A percentile compares a stretch with the other conserved stretches of the same genome.
Conservation (phyloP, 2,329 filamentous ascomycete genomes). For the Xylariaceae sp. region DNA sequence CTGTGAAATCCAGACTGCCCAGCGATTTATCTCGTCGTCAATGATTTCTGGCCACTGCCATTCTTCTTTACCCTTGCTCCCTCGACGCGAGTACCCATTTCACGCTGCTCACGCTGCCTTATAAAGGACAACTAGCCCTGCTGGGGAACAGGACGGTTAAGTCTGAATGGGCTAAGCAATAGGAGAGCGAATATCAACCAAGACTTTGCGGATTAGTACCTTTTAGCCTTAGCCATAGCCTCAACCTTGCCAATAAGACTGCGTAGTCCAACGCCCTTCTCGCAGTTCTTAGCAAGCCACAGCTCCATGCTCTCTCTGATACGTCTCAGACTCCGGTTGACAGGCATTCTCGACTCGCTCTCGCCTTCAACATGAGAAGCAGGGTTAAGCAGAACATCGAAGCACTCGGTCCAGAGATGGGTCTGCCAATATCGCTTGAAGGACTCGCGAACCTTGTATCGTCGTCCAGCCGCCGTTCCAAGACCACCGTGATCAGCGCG, state of each 20-base stretch:
- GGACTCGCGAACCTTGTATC: constrained; percentile 76
- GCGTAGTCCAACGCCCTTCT: constrained; percentile 75
- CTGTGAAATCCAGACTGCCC: background rate
- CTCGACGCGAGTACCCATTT: no score
- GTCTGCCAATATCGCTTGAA: constrained; percentile 97
- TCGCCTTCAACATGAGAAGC: constrained; percentile 60
- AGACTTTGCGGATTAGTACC: constrained; percentile 6
- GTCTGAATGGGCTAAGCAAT: no score
- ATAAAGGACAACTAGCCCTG: no score
- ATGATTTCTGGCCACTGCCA: no score
- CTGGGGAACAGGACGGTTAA: no score
- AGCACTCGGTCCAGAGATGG: constrained; percentile 81
- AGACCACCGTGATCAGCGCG: constrained; percentile 54
- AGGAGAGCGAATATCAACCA: no score
- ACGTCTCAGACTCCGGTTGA: constrained; percentile 65
- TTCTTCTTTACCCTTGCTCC: no score
- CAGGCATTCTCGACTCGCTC: constrained; percentile 66
- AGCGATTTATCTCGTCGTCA: background rate
- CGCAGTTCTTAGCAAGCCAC: constrained; percentile 78
- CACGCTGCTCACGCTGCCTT: no score
- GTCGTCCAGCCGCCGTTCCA: constrained; percentile 57
- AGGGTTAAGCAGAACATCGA: constrained; percentile 85
- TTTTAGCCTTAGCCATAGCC: constrained; percentile 29
- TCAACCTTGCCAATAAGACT: constrained; percentile 65
- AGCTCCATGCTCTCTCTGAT: constrained; percentile 77